Evolutionary conservation across 225 moss, liverwort and hornwort genomes (phyloP), one percentile per base, ranked within the genome.

Genomic region (Asterella californica): DNA sequence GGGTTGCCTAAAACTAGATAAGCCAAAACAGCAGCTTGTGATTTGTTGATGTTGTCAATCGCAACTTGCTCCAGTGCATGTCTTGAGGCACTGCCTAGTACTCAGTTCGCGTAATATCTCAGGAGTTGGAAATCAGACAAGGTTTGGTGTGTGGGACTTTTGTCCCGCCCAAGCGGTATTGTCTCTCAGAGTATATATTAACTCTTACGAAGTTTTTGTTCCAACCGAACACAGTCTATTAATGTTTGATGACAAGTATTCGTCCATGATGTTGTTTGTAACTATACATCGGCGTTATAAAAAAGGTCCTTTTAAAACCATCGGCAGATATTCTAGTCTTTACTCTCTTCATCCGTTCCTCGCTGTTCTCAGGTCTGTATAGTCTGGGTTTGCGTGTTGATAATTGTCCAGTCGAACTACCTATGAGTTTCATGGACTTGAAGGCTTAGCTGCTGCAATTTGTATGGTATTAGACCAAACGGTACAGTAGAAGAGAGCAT

Each of bases 191-290:
- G 74, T 52, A 74, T 32, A 47, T 72, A 34, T n/a, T 27, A 53
- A 76, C 75, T 76, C 75, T 57, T 76, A 4, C 75, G 22, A 76
- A 52, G 34, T 76, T 76, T 59, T 36, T 57, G 57, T 57, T 76
- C 57, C 75, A 57, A 33, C 54, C 24, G 24, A 76, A 76, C 36
- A 59, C 57, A 19, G 50, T 25, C 11, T 59, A 30, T 76, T 76
- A 9, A 74, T 37, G 75, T 76, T 76, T 24, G 21, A 57, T 29
- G 2, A 53, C 25, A 76, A 37, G 37, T 52, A 38, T 38, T 36
- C 38, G 75, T 32, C 75, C 59, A 18, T 59, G 34, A 33, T 38
- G 75, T 76, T 59, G 75, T 76, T 52, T 76, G 57, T 59, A 37
- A 24, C 25, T 57, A 22, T 57, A 59, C 59, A 36, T 37, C 75